A percentile compares a stretch with the other conserved stretches of the same genome.
Evolutionary conservation across 176 grass and related monocot genomes (phyloP).

Genomic region (Cenchrus purpureus): DNA sequence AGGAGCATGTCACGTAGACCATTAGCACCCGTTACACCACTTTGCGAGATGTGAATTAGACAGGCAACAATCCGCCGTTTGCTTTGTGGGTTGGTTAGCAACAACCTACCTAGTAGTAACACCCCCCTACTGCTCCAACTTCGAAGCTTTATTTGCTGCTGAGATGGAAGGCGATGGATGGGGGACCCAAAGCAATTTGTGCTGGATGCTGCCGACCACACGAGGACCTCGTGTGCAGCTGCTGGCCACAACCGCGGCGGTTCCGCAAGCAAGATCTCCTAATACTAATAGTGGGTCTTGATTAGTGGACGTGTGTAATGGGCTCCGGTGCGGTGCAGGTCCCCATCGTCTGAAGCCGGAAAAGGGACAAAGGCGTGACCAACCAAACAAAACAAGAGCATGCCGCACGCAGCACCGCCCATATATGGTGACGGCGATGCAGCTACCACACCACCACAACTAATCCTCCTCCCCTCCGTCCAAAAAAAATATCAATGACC

Average conservation of each 20-base stretch:
- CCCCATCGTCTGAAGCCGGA: background rate
- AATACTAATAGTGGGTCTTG: background rate
- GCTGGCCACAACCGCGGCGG: conserved; percentile 35
- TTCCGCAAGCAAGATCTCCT: background rate
- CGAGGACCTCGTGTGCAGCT: conserved; percentile 46
- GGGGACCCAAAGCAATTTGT: background rate
- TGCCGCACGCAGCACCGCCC: conserved; percentile 14
- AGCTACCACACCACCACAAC: background rate
- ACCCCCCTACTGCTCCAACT: too few relatives aligned
- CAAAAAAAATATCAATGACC: conserved; percentile 3
- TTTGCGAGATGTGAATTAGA: too few relatives aligned
- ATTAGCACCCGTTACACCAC: too few relatives aligned
- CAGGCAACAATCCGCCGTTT: too few relatives aligned
- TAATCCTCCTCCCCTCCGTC: background rate
- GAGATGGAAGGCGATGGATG: background rate
- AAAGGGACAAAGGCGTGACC: conserved; percentile 1
- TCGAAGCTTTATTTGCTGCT: background rate
- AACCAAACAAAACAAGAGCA: background rate
- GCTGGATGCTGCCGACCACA: background rate
- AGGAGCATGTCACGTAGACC: too few relatives aligned
- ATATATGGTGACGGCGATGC: conserved; percentile 1
- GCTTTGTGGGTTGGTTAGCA: too few relatives aligned
- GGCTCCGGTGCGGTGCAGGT: background rate
- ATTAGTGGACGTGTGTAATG: background rate
- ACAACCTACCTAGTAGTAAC: too few relatives aligned